Evolutionary conservation across 371 early-diverging fungal species (phyloP), one percentile per base, ranked within the genome.

Genomic region (Lichtheimia ramosa): DNA sequence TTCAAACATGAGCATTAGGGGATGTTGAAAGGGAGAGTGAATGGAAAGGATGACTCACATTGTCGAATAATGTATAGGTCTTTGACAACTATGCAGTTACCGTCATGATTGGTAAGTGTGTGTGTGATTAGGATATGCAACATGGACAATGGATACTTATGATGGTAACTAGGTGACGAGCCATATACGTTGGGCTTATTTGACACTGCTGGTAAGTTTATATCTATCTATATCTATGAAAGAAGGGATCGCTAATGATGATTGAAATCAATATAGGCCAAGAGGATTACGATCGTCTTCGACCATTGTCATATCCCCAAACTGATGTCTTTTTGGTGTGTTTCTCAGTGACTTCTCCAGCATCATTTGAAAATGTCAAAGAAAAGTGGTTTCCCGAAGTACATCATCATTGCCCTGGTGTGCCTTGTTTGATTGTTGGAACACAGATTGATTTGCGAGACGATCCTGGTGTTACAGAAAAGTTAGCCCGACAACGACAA

Each of bases 11-110:
- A 54, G 51, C 23, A 27, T 34, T 34, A 27, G 27, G 52, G 52
- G 34, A 28, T 15, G 16, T 34, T 15, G 10, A 28, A 10, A 52
- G 52, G 52, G 28, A 28, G 24, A 34, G 8, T 23, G 16, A 52
- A 18, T 14, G 13, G 34, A 10, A 34, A 34, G 10, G 34, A 34
- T 10, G 10, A 34, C 34, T 34, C 2, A 8, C 10, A 0, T 25
- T 34, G 34, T 8, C 34, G 34, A 34, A 8, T 42, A 34, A 8
- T 42, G 25, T 15, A 4, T 56, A 92, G 91, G 93, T 97, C 27
- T 97, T 97, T 84, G 98, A 97, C 81, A 97, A 97, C 77, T 97
- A 97, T 82, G 97, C 98, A 56, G 98, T 96, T 46, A 96, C 96
- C 39, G 97, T 97, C 48, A 96, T 96, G 96, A 95, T 97, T 81